Evolutionary conservation across 805 yeast species (phyloP).

Genomic region (Candida sphagnicola): DNA sequence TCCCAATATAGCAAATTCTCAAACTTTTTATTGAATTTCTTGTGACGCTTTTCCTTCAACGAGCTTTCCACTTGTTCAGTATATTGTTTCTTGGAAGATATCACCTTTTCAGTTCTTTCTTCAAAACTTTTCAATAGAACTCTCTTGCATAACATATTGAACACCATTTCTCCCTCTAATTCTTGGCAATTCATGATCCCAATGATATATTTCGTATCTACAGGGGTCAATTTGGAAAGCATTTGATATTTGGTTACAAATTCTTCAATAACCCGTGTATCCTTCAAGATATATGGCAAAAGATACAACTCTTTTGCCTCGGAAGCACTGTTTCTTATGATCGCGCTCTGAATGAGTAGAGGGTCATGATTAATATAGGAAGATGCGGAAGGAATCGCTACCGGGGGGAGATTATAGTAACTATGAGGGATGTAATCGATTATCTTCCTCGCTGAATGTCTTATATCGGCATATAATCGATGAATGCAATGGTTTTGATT

Average conservation of each 20-base stretch:
- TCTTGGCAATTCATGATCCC: slow-evolving; percentile 1
- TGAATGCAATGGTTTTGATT: slow-evolving; percentile 1
- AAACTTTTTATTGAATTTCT: not conserved
- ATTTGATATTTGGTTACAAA: not conserved
- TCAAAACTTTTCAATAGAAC: slow-evolving; percentile 2
- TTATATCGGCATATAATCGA: not conserved
- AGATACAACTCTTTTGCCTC: not conserved
- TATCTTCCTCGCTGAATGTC: not conserved
- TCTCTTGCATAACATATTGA: slow-evolving; percentile 1
- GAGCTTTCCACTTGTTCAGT: not conserved
- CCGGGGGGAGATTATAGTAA: not conserved
- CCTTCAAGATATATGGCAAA: not conserved
- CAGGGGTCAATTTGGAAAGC: not conserved
- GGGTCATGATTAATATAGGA: not conserved
- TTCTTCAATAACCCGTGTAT: not conserved
- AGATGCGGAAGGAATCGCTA: not conserved
- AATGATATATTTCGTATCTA: not conserved
- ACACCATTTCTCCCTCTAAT: slow-evolving; percentile 1
- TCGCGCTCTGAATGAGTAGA: not conserved
- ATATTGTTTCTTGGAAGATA: not conserved
- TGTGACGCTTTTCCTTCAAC: not conserved
- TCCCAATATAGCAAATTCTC: slow-evolving; percentile 3
- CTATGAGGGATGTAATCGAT: not conserved
- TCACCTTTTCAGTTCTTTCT: slow-evolving; percentile 2
- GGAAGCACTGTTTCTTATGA: not conserved